Evolutionary conservation across 139 green algal genomes (phyloP).

Genomic region (Spirogloea muscicola): DNA sequence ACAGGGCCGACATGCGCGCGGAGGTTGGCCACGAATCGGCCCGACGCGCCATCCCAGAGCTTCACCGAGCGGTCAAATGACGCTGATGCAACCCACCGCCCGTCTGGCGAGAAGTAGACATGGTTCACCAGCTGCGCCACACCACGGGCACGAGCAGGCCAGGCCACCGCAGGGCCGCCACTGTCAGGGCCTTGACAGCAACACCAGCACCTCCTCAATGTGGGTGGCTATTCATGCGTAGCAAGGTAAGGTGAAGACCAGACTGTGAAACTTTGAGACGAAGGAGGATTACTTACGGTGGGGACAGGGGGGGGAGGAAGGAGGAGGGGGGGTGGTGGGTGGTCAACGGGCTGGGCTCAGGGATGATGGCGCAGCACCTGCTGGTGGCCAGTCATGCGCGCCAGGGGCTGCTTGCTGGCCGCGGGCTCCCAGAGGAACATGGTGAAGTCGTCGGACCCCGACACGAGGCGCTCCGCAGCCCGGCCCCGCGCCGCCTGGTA

Average conservation of each 20-base stretch:
- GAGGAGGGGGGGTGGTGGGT: no score
- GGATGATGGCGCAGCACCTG: no score
- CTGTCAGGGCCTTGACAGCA: no score
- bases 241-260: no score
- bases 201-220: no score
- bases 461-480: conserved; percentile 81
- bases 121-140: conserved; percentile 88
- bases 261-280: no score
- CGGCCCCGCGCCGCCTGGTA: conserved; percentile 63
- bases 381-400: conserved; percentile 87
- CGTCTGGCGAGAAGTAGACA: conserved; percentile 93
- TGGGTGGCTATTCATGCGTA: no score
- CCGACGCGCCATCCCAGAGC: conserved; percentile 90
- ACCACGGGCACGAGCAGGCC: no score
- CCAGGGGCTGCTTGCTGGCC: conserved; percentile 21
- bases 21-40: conserved; percentile 86
- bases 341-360: no score
- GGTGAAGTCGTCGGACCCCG: conserved; percentile 93
- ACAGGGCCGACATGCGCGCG: conserved; percentile 90
- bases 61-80: conserved; percentile 98
- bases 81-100: conserved; percentile 80
- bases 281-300: no score
- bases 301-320: no score
- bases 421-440: conserved; percentile 90
- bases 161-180: no score